Conservation (phyloP, 768 basidiomycete genomes). For the Albatrellus ellisii region DNA sequence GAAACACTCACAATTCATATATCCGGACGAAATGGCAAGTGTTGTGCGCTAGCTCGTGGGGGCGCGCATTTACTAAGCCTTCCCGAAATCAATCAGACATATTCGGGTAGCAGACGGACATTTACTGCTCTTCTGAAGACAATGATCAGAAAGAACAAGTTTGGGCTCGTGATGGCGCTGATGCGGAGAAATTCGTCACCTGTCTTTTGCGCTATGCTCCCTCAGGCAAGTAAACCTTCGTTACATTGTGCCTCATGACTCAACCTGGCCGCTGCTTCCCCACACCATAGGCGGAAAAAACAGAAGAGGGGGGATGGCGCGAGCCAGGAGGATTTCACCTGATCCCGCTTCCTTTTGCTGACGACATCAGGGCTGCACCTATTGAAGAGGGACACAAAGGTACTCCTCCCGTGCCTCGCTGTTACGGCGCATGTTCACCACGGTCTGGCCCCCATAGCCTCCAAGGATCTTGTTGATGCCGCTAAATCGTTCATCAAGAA, state of each 20-base stretch:
- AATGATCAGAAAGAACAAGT: conserved; percentile 68
- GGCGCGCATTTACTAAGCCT: not conserved
- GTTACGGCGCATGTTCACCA: conserved; percentile 1
- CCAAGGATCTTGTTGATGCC: conserved; percentile 48
- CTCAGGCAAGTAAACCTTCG: conserved; percentile 29
- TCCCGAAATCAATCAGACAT: conserved; percentile 31
- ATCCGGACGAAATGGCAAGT: conserved; percentile 80
- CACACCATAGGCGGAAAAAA: conserved; percentile 38
- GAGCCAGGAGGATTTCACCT: conserved; percentile 89
- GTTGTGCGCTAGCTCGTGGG: not conserved
- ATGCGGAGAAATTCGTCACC: conserved; percentile 64
- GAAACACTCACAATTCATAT: conserved; percentile 84
- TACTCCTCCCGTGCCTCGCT: conserved; percentile 17
- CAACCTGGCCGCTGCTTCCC: no score
- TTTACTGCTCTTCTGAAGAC: conserved; percentile 80
- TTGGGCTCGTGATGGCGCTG: conserved; percentile 65
- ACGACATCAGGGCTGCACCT: conserved; percentile 79
- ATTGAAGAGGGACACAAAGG: conserved; percentile 54
- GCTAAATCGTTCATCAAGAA: conserved; percentile 71
- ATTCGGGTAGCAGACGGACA: conserved; percentile 84
- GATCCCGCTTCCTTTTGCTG: conserved; percentile 86
- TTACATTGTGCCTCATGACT: conserved; percentile 2
- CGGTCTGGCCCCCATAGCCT: conserved; percentile 30
- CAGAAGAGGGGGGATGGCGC: conserved; percentile 58
- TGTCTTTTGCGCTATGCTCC: conserved; percentile 71